These are phyloP conservation scores for Neolentinus lepideus DNA, from an alignment of 1,284 basidiomycete genomes.

Conservation along the genomic window DNA sequence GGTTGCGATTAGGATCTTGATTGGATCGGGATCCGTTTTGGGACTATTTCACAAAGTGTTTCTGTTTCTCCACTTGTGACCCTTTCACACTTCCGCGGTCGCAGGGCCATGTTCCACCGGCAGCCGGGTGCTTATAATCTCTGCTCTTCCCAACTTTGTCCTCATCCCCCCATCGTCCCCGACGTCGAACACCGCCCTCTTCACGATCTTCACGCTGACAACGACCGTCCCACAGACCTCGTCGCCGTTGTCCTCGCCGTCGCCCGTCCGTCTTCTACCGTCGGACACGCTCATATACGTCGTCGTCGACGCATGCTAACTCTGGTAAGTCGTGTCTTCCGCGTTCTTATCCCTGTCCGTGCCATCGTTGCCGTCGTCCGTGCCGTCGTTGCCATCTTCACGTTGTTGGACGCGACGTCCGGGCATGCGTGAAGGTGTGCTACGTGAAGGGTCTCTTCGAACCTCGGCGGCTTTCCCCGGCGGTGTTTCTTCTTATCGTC, in stretches of 20 bases:
- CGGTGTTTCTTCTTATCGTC: not conserved
- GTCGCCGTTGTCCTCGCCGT: slow-evolving; percentile 9
- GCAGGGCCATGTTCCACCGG: slow-evolving; percentile 14
- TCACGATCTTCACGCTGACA: slow-evolving; percentile 52
- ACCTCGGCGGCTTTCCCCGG: not conserved
- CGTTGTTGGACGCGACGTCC: not conserved
- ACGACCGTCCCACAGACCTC: slow-evolving; percentile 20
- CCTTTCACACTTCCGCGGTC: slow-evolving; percentile 6
- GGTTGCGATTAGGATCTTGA: slow-evolving; percentile 3
- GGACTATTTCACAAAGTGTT: slow-evolving; percentile 1
- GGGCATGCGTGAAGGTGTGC: not conserved
- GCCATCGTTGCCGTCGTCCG: too few species aligned
- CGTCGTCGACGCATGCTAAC: slow-evolving; percentile 25
- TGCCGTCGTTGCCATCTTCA: not conserved
- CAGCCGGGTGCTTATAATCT: slow-evolving; percentile 25
- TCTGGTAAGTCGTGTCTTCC: slow-evolving; percentile 26
- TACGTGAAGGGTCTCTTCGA: not conserved
- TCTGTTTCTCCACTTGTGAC: slow-evolving; percentile 4
- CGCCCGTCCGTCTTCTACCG: too few species aligned
- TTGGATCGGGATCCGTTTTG: not conserved
- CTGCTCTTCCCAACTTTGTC: slow-evolving; percentile 26
- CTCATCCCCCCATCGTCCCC: slow-evolving; percentile 21
- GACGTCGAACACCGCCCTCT: slow-evolving; percentile 23
- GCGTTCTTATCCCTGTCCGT: slow-evolving; percentile 4
- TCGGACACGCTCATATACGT: slow-evolving; percentile 9